Evolutionary conservation across 495 filamentous ascomycete species (phyloP).

Genomic region (Tuber borchii): DNA sequence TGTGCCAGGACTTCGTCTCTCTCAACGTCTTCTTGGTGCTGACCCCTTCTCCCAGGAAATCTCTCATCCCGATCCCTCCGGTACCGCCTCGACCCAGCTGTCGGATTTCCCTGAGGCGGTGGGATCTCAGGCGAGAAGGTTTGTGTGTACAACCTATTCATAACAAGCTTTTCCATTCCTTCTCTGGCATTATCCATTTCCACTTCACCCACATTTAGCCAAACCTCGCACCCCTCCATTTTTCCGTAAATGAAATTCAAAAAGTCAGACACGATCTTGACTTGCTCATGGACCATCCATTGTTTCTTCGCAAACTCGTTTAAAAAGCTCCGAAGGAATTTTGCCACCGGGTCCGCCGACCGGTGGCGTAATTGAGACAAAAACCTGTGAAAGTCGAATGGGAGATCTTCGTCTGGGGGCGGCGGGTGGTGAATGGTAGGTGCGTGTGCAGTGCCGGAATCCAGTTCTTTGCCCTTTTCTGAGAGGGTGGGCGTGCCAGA

Average conservation of each 20-base stretch:
- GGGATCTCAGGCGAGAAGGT: constrained; percentile 90
- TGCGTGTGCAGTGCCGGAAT: constrained; percentile 49
- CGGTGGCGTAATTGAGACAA: constrained; percentile 90
- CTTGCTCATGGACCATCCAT: constrained; percentile 99
- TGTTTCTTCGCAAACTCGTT: constrained; percentile 94
- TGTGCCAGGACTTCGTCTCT: constrained; percentile 89
- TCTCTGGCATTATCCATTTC: constrained; percentile 98
- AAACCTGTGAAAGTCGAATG: constrained; percentile 97
- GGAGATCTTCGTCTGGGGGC: constrained; percentile 74
- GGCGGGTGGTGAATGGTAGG: constrained; percentile 61
- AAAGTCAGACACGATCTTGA: constrained; percentile 97
- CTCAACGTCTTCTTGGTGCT: constrained; percentile 98
- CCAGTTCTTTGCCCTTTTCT: constrained; percentile 47
- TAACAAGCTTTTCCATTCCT: constrained; percentile 99
- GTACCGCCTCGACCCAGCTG: constrained; percentile 68
- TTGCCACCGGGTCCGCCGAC: constrained; percentile 91
- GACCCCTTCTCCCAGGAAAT: constrained; percentile 70
- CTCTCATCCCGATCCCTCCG: constrained; percentile 86
- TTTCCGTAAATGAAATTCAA: constrained; percentile 96
- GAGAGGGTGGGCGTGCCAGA: constrained; percentile 59
- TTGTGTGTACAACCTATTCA: constrained; percentile 95
- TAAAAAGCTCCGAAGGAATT: constrained; percentile 89
- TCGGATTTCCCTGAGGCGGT: constrained; percentile 64
- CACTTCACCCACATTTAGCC: constrained; percentile 88
- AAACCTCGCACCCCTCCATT: constrained; percentile 97